phyloP scores from a whole-genome alignment of 2,329 filamentous ascomycete genomes.

The Myriosclerotinia scirpicola region DNA sequence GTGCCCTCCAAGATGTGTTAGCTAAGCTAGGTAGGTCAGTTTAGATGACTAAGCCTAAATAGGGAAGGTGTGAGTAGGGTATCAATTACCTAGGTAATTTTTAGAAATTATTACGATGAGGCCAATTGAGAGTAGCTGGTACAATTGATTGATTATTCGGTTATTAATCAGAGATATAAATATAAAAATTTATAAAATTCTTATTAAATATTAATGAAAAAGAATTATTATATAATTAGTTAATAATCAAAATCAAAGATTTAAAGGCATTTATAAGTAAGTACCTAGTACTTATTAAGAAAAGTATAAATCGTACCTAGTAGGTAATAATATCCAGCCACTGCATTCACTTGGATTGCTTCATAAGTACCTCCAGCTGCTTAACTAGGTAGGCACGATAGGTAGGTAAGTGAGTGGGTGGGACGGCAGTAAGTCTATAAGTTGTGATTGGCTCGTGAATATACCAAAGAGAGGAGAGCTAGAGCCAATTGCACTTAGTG shows the following conservation, averaged over 20 bases:
- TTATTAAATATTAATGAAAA: too few relatives aligned
- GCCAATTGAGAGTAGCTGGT: background rate
- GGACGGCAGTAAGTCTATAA: background rate
- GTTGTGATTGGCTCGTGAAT: background rate
- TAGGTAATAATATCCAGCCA: too few relatives aligned
- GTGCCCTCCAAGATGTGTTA: constrained; percentile 13
- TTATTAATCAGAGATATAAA: background rate
- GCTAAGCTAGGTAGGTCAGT: background rate
- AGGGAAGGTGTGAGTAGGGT: background rate
- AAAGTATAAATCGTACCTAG: too few relatives aligned
- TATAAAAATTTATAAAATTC: too few relatives aligned
- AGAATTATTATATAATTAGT: too few relatives aligned
- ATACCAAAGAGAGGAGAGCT: constrained; percentile 7
- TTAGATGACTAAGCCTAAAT: background rate
- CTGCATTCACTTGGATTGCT: too few relatives aligned
- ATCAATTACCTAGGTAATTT: constrained; percentile 14
- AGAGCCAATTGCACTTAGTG: background rate
- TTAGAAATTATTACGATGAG: constrained; percentile 2
- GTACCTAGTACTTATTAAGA: too few relatives aligned
- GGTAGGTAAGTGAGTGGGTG: background rate
- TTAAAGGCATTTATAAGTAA: too few relatives aligned
- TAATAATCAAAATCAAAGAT: too few relatives aligned
- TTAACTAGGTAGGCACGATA: background rate
- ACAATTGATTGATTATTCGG: too few relatives aligned
- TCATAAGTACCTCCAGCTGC: too few relatives aligned